Percentiles rank a stretch among this genome's conserved stretches.
These are phyloP conservation scores for Calycina herbarum DNA, from an alignment of 2,329 filamentous ascomycete genomes.

Conservation along the genomic window DNA sequence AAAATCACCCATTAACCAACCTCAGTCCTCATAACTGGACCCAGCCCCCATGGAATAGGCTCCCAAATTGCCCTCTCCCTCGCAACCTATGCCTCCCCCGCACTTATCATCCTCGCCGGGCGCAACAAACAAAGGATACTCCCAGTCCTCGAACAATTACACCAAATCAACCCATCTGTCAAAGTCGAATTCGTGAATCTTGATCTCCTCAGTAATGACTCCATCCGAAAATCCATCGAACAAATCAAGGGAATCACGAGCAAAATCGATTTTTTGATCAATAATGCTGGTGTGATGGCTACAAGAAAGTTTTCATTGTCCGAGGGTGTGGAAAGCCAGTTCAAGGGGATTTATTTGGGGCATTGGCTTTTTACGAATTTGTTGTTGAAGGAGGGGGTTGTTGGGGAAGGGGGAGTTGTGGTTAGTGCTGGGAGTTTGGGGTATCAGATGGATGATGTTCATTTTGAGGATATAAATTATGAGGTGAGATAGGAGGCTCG, in stretches of 20 bases:
- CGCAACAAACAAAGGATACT: conserved; percentile 20
- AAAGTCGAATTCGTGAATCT: conserved; percentile 21
- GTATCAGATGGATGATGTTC: conserved; percentile 46
- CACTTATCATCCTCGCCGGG: conserved; percentile 22
- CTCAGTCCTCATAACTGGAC: conserved; percentile 25
- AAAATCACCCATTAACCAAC: conserved; percentile 20
- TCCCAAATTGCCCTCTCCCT: conserved; percentile 26
- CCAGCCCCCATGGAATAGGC: conserved; percentile 22
- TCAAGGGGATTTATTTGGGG: conserved; percentile 33
- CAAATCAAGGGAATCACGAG: conserved; percentile 40
- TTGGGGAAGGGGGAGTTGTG: conserved; percentile 31
- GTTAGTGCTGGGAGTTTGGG: conserved; percentile 46
- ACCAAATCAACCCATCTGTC: conserved; percentile 18
- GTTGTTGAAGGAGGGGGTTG: conserved; percentile 29
- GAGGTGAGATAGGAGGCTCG: too few relatives aligned
- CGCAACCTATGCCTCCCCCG: conserved; percentile 25
- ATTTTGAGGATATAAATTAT: conserved; percentile 35
- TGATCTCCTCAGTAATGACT: conserved; percentile 43
- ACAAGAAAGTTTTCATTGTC: conserved; percentile 33
- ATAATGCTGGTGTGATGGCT: conserved; percentile 29
- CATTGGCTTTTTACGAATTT: conserved; percentile 37
- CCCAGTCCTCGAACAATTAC: conserved; percentile 21
- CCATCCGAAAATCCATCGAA: conserved; percentile 42
- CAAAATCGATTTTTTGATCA: conserved; percentile 44
- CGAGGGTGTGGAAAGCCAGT: conserved; percentile 39